Evolutionary conservation across 805 yeast genomes (phyloP), one percentile per base, ranked within the genome.

Genomic region (Phaffomyces antillensis): DNA sequence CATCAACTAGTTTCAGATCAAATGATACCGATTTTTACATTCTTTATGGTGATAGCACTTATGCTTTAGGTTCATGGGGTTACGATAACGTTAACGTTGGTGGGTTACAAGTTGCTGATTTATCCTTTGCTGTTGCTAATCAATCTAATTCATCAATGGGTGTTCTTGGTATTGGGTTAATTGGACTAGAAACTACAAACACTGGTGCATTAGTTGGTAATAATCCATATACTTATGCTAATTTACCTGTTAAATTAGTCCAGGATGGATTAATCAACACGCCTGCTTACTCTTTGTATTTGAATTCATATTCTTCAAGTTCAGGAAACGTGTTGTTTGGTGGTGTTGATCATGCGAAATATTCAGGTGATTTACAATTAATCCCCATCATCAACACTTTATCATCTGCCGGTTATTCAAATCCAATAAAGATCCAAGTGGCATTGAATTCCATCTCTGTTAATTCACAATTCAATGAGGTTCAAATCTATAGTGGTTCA

Each of bases 41-140:
- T 53, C 45, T 64, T 38, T 80, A 81, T 55, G 79, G 78, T 42
- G 85, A 79, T 25, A 58, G 61, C 10, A 62, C 64, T 13, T 56
- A 53, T 40, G 66, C 70, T 1, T 55, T 59, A 33, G 67, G 70
- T 3, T 51, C 61, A 2, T 66, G 66, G 52, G 71, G 70, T 50
- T 63, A 69, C 38, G 96, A 89, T 55, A 65, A 67, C 35, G 70
- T 89, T 5, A 48, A 53, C 2, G 64, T 88, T 45, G 78, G 80
- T 39, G 79, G 76, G 40, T 61, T 71, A 8, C 67, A 74, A 4
- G 70, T 87, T 13, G 56, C 67, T 0, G 65, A 69, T 45, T 64
- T 84, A 28, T 77, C 87, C 6, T 74, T 89, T 61, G 96, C 95
- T 2, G 78, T 88, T 23, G 95, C 86, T 3, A 77, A 78, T 56